Percentiles rank a stretch among this genome's conserved stretches.
Evolutionary conservation across 2,329 filamentous ascomycete genomes (phyloP).

Genomic region (Atkinsonella texensis): DNA sequence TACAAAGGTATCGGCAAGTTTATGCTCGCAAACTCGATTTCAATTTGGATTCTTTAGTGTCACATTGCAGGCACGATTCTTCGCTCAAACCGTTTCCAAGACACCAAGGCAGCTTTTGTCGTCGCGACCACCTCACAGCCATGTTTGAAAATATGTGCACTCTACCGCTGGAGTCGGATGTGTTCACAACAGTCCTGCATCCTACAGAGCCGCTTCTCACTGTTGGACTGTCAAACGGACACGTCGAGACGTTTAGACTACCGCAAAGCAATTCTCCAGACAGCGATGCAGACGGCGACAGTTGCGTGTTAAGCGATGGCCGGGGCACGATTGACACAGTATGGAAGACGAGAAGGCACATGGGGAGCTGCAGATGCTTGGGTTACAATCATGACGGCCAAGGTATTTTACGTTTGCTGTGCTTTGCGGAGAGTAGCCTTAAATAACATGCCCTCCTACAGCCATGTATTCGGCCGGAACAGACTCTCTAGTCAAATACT

Average conservation of each 20-base stretch:
- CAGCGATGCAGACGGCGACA: slow-evolving; percentile 37
- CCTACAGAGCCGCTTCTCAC: slow-evolving; percentile 74
- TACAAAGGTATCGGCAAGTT: background rate
- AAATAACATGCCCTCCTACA: slow-evolving; percentile 14
- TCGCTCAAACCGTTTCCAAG: too few species aligned
- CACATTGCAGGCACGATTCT: background rate
- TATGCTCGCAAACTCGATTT: background rate
- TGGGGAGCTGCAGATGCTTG: slow-evolving; percentile 80
- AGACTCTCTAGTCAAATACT: slow-evolving; percentile 45
- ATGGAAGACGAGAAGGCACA: slow-evolving; percentile 84
- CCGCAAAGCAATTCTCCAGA: slow-evolving; percentile 40
- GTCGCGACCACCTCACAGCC: slow-evolving; percentile 2
- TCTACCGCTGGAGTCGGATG: slow-evolving; percentile 70
- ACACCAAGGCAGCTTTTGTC: background rate
- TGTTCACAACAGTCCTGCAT: slow-evolving; percentile 83
- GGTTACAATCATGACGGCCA: slow-evolving; percentile 69
- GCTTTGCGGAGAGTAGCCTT: background rate
- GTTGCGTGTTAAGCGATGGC: slow-evolving; percentile 44
- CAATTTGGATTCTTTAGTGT: background rate
- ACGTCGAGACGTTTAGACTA: slow-evolving; percentile 74
- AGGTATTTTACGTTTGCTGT: slow-evolving; percentile 27
- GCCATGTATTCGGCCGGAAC: slow-evolving; percentile 53
- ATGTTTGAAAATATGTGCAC: slow-evolving; percentile 94
- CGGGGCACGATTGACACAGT: slow-evolving; percentile 66
- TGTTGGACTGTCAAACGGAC: slow-evolving; percentile 72